Evolutionary conservation across 2,329 filamentous ascomycete genomes (phyloP).

Genomic region (Podosphaera aphanis): DNA sequence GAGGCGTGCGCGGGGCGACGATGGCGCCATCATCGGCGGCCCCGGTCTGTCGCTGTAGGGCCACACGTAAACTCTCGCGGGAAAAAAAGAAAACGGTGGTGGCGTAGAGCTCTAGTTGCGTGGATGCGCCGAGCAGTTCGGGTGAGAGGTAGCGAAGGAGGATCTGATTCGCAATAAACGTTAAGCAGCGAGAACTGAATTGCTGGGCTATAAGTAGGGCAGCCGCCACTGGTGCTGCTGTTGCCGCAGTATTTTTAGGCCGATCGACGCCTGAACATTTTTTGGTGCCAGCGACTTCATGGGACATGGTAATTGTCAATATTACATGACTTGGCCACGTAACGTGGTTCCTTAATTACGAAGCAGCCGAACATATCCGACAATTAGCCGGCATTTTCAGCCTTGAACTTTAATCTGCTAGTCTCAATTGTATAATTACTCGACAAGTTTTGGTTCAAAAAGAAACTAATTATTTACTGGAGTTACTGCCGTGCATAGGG

Average conservation of each 20-base stretch:
- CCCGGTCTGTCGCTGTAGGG: slow-evolving; percentile 57
- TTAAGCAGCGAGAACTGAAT: slow-evolving; percentile 64
- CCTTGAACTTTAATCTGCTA: too few species aligned
- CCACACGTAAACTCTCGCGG: slow-evolving; percentile 73
- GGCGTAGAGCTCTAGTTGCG: slow-evolving; percentile 81
- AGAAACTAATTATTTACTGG: too few species aligned
- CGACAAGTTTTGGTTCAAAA: too few species aligned
- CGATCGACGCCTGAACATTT: not conserved
- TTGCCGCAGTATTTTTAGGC: not conserved
- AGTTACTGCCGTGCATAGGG: too few species aligned
- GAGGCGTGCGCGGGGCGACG: slow-evolving; percentile 5
- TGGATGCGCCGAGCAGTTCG: slow-evolving; percentile 58
- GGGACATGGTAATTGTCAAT: not conserved
- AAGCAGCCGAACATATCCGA: too few species aligned
- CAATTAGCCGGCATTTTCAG: too few species aligned
- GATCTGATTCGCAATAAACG: slow-evolving; percentile 78
- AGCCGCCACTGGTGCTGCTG: slow-evolving; percentile 2
- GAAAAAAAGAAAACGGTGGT: slow-evolving; percentile 89
- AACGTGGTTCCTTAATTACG: too few species aligned
- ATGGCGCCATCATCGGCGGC: slow-evolving; percentile 7
- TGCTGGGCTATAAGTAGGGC: slow-evolving; percentile 56
- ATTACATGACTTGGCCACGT: too few species aligned
- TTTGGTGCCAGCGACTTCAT: not conserved
- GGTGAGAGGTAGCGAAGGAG: slow-evolving; percentile 75
- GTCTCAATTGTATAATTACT: too few species aligned